Conservation (phyloP, 1,139 yeast genomes). For the Hansenula anomala region DNA sequence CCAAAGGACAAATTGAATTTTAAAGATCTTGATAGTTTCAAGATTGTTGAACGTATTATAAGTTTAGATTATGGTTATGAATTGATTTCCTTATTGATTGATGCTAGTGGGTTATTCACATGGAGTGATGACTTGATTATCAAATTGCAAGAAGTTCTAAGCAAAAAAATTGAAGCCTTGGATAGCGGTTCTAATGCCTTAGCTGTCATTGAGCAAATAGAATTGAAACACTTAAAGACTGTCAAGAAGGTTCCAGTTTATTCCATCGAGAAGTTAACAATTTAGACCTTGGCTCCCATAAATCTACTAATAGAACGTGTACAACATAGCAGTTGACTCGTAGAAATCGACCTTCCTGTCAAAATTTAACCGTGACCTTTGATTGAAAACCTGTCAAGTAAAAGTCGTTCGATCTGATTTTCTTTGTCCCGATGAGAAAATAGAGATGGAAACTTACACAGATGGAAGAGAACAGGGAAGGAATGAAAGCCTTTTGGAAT, state of each 20-base stretch:
- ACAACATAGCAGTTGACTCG: no score
- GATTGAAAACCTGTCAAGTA: no score
- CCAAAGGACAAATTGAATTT: constrained; percentile 34
- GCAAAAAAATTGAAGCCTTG: constrained; percentile 44
- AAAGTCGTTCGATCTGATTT: no score
- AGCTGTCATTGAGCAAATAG: constrained; percentile 51
- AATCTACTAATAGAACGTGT: no score
- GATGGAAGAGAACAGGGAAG: no score
- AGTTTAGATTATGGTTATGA: constrained; percentile 51
- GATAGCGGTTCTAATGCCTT: constrained; percentile 48
- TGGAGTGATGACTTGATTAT: constrained; percentile 49
- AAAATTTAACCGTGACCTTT: no score
- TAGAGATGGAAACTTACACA: no score
- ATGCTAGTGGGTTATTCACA: constrained; percentile 67
- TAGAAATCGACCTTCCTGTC: no score
- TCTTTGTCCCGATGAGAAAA: no score
- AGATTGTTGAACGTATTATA: constrained; percentile 37
- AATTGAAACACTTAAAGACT: constrained; percentile 25
- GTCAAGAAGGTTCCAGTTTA: constrained; percentile 43
- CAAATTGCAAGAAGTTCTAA: constrained; percentile 40
- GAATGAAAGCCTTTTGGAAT: no score
- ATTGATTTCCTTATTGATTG: constrained; percentile 58
- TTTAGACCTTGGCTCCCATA: no score
- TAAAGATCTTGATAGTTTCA: constrained; percentile 20
- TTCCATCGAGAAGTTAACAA: constrained; percentile 42